These are phyloP conservation scores for Penicillium mononematosum DNA, from an alignment of 495 filamentous ascomycete species.

Conservation along the genomic window DNA sequence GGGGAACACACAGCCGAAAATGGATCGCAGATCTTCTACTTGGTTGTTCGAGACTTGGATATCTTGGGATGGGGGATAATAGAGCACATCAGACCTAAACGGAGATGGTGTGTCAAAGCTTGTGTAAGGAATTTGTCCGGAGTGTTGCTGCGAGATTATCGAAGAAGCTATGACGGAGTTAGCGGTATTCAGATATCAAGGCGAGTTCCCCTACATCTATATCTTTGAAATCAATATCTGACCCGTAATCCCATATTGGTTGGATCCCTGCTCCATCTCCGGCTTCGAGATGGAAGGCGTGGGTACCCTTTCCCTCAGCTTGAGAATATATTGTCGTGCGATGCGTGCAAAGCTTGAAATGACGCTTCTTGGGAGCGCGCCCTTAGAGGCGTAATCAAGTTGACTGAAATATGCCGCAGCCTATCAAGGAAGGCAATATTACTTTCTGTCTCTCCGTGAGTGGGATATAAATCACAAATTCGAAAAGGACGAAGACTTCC, in stretches of 20 bases:
- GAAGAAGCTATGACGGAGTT: neutral
- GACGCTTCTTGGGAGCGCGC: constrained; percentile 30
- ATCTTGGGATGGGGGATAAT: neutral
- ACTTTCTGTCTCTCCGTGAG: constrained; percentile 28
- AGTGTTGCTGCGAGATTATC: neutral
- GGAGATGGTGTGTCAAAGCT: neutral
- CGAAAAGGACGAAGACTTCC: constrained; percentile 28
- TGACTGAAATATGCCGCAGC: constrained; percentile 24
- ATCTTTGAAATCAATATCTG: neutral
- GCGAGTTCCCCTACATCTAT: neutral
- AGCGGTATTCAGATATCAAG: neutral
- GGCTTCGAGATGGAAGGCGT: constrained; percentile 13
- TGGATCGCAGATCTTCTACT: neutral
- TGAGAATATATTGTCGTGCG: too few relatives aligned
- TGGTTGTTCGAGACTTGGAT: neutral
- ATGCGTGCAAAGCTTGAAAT: too few relatives aligned
- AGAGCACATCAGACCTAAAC: neutral
- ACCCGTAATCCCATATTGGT: neutral
- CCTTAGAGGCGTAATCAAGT: constrained; percentile 23
- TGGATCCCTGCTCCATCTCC: neutral
- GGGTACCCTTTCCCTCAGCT: too few relatives aligned
- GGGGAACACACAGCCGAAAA: neutral
- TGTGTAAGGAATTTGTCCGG: neutral
- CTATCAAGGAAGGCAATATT: constrained; percentile 36
- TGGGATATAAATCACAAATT: constrained; percentile 35